Evolutionary conservation across 768 basidiomycete genomes (phyloP), one percentile per base, ranked within the genome.

Genomic region (Pleurotus salmoneostramineus): DNA sequence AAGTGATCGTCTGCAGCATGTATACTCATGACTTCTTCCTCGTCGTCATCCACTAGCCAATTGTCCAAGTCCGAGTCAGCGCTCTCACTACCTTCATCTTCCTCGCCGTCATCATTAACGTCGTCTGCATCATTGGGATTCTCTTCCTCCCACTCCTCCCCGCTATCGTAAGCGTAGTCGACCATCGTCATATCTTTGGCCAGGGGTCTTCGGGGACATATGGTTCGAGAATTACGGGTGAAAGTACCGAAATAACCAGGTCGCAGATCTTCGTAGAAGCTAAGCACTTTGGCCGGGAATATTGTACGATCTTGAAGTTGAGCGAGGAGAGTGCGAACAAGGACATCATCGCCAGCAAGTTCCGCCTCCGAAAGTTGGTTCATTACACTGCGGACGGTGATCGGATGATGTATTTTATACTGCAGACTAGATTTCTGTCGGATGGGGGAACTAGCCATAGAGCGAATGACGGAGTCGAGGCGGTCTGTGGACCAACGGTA

Each of bases 231-330:
- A 59, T 77, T 83, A 56, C 89, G 87, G 6, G 94, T 95, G 88
- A 92, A 98, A 5, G 97, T 98, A 17, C 95, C 96, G 64, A 86
- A 89, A 71, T 96, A 98, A 1, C 94, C 94, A 10, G 97, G 96
- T 49, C 97, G 84, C 0, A 82, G 79, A 68, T 98, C 93, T 58
- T 88, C 88, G 12, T 77, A 72, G 70, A 97, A 98, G 58, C 91
- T 86, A 42, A 98, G 76, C 2, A 87, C 83, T 72, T 97, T 98
- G 50, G 86, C 83, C 0, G 89, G 89, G 47, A 93, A 75, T 27
- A 75, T 65, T 4, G 68, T 70, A 10, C 88, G 83, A 60, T 94
- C 79, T 51, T 77, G 74, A 7, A 99, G 78, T 58, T 83, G 70
- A 8, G 73, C 67, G 40, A 89, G 76, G 8, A 93, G 73, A n/a